A percentile compares a stretch with the other conserved stretches of the same genome.
phyloP scores from a whole-genome alignment of 345 rosid genomes.

The Gossypium stocksii region DNA sequence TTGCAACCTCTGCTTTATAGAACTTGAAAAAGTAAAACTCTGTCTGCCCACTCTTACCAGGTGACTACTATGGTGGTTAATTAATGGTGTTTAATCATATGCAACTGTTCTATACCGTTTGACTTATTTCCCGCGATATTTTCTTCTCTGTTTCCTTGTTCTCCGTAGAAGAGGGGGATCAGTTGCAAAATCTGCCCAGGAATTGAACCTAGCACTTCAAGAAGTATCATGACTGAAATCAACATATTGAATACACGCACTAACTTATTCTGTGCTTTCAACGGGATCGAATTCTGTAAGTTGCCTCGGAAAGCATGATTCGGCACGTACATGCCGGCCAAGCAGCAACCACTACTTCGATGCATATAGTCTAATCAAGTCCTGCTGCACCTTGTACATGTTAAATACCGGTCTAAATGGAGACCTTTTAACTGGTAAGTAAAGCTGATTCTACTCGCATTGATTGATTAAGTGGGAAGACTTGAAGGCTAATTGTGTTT shows the following conservation, averaged over 20 bases:
- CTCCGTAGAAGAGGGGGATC: constrained; percentile 78
- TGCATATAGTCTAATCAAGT: constrained; percentile 5
- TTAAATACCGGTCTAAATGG: constrained; percentile 16
- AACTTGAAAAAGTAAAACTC: constrained; percentile 80
- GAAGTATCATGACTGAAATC: constrained; percentile 45
- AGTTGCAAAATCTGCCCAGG: constrained; percentile 79
- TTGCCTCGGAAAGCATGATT: constrained; percentile 10
- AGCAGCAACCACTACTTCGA: not conserved
- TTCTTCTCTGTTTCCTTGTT: constrained; percentile 1
- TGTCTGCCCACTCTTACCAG: constrained; percentile 56
- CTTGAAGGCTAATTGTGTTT: constrained; percentile 15
- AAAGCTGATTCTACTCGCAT: constrained; percentile 22
- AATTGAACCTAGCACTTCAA: constrained; percentile 76
- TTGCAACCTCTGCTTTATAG: constrained; percentile 72
- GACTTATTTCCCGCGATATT: not conserved
- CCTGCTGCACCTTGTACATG: constrained; percentile 27
- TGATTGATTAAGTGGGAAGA: not conserved
- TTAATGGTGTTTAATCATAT: constrained; percentile 1
- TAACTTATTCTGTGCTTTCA: constrained; percentile 15
- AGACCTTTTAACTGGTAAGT: constrained; percentile 21
- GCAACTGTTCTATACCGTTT: constrained; percentile 7
- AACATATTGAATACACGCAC: constrained; percentile 15
- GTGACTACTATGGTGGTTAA: constrained; percentile 24
- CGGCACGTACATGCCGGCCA: not conserved
- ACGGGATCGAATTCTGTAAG: constrained; percentile 11